Evolutionary conservation across 78 protist genomes (phyloP), one percentile per base, ranked within the genome.

Genomic region (Cyanophora paradoxa): DNA sequence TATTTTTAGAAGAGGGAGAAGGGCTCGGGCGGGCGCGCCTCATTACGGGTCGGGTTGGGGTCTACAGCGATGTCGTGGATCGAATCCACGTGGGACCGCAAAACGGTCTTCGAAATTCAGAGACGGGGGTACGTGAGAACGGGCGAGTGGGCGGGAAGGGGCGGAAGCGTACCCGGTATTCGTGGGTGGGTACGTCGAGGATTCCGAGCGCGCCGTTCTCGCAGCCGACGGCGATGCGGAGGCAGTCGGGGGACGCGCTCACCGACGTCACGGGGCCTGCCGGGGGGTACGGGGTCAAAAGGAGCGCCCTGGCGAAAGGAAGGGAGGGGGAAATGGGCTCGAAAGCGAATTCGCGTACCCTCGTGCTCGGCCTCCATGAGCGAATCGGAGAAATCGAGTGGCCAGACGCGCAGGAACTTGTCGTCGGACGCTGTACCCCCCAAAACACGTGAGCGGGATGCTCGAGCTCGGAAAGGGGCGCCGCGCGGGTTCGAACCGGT

Each of bases 371-470:
- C 76, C 48, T 70, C 65, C 40, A 70, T 52, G 76, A 70, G 54
- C 48, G n/a, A 70, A 50, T 70, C 76, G 22, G 46, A 33, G 64
- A 70, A 70, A 64, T 70, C 76, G 26, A 70, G 76, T 31, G 76
- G 76, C 76, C 76, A 70, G 24, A 70, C 76, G 14, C 76, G 61
- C 64, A 70, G 36, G 52, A 70, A 33, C 33, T 48, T 19, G 64
- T 70, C 76, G 24, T 30, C 28, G 11, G 54, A 30, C 22, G 48
- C 48, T 42, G 48, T 10, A 6, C 48, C 6, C 48, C 48, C 48
- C 48, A 42, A 6, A 42, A 42, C 48, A 6, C 48, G 48, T 6
- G 48, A 10, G 48, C 48, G 10, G 48, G 48, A 10, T 6, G 48
- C 48, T 42, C 22, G 48, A 6, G n/a, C n/a, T n/a, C n/a, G n/a